Evolutionary conservation across 2,329 filamentous ascomycete genomes (phyloP), one percentile per base, ranked within the genome.

Genomic region (Stachybotrys chartarum): DNA sequence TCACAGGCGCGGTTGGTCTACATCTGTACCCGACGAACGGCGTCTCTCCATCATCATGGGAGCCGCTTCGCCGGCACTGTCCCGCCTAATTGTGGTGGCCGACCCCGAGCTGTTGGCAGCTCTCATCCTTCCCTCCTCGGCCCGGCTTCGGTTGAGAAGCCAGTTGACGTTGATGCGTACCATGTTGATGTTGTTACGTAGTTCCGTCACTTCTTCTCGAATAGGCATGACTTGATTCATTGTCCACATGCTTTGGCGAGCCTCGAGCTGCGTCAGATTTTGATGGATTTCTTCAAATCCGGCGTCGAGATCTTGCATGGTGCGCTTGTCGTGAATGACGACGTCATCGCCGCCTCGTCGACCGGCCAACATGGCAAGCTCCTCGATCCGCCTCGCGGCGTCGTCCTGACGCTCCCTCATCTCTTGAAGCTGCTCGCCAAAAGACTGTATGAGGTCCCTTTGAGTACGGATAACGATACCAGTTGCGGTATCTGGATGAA

Each of bases 181-280:
- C 61, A 82, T 78, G 52, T 80, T 81, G 57, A 82, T 71, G 59
- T 77, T 82, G 68, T 78, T 82, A 48, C 78, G 73, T 47, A 83
- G 71, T 64, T 86, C 83, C 5, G 78, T 77, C n/a, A 86, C 75
- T 66, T 85, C 81, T 56, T 86, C 82, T 55, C 83, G 81, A 57
- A 86, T 78, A 7, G 79, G 81, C 63, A 83, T 76, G 6, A 82
- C 79, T 65, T 85, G 81, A 61, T 84, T 85, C 63, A 85, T 75
- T 8, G 83, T 75, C 75, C 82, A 79, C 68, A 84, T 79, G 35
- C 78, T 82, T 63, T 85, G 82, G 51, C 81, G 77, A 4, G 78
- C 79, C 63, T 85, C 82, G 52, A 84, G 73, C 56, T 84, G 82
- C 18, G 77, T 79, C 44, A 85, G 63, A 47, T 78, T 78, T 55